Evolutionary conservation across 331 rosid genomes (phyloP).

Genomic region (Telfairia occidentalis): DNA sequence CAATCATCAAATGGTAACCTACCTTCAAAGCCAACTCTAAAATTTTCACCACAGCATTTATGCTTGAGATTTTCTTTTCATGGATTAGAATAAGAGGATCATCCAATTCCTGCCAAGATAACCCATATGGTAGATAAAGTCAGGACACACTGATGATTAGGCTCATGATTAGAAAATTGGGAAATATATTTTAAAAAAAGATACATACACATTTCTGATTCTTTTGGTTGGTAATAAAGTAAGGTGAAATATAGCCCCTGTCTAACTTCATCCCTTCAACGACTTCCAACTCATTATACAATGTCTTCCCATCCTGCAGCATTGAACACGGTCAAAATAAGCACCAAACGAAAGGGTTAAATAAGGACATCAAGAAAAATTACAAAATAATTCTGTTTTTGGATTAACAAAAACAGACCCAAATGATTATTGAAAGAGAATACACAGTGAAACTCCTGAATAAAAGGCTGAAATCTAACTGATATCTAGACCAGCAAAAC

Average conservation of each 20-base stretch:
- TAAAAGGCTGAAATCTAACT: neutral
- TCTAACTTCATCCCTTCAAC: constrained; percentile 98
- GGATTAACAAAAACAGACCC: neutral
- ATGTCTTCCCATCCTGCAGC: constrained; percentile 82
- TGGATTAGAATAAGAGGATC: constrained; percentile 85
- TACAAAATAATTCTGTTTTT: neutral
- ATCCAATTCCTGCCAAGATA: constrained; percentile 57
- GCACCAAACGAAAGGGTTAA: neutral
- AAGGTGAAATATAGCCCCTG: constrained; percentile 92
- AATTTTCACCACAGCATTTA: constrained; percentile 74
- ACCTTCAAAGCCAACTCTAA: constrained; percentile 91
- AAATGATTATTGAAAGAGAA: neutral
- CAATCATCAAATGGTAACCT: constrained; percentile 4
- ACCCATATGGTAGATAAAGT: neutral
- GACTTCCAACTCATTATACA: constrained; percentile 86
- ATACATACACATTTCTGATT: constrained; percentile 88
- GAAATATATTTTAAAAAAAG: neutral
- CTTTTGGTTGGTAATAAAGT: constrained; percentile 81
- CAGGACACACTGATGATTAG: neutral
- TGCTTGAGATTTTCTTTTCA: constrained; percentile 84
- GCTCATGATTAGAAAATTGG: neutral
- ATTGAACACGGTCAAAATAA: neutral
- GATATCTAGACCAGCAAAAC: neutral
- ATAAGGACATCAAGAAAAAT: neutral
- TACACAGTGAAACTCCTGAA: neutral